phyloP scores from a whole-genome alignment of 164 flowering plant species.

The Stephania cephalantha region DNA sequence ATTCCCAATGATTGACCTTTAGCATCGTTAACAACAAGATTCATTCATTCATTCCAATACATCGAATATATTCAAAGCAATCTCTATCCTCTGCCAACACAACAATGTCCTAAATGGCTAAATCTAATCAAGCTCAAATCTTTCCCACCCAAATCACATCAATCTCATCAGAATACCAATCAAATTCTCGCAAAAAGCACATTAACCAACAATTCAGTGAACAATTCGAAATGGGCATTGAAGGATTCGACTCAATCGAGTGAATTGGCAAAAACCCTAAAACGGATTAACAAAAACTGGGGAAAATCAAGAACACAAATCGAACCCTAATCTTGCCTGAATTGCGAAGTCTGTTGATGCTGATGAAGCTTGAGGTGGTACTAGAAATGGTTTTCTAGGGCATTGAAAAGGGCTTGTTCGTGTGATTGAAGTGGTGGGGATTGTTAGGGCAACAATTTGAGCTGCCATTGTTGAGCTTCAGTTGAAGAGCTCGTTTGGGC shows the following conservation, averaged over 20 bases:
- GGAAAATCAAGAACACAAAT: background rate
- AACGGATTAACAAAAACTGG: too few species aligned
- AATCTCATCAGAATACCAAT: background rate
- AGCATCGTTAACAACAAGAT: background rate
- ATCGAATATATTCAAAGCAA: background rate
- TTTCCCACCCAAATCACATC: background rate
- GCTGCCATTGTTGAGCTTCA: conserved; percentile 1
- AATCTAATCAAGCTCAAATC: background rate
- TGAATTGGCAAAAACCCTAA: too few species aligned
- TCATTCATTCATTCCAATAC: background rate
- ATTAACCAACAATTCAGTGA: background rate
- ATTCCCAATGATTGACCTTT: background rate
- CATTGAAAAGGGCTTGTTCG: conserved; percentile 1
- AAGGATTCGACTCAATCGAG: too few species aligned
- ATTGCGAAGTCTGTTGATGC: background rate
- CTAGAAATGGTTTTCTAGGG: background rate
- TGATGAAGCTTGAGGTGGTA: background rate
- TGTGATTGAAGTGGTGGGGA: conserved; percentile 3
- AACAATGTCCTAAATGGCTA: background rate
- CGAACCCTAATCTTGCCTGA: conserved; percentile 7
- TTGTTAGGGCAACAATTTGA: conserved; percentile 2
- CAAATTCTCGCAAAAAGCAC: background rate
- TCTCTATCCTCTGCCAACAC: background rate
- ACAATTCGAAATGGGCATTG: background rate
- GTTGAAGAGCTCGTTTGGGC: background rate